These are phyloP conservation scores for Coemansia sp. DNA, from an alignment of 192 early-diverging fungal genomes.

Conservation along the genomic window DNA sequence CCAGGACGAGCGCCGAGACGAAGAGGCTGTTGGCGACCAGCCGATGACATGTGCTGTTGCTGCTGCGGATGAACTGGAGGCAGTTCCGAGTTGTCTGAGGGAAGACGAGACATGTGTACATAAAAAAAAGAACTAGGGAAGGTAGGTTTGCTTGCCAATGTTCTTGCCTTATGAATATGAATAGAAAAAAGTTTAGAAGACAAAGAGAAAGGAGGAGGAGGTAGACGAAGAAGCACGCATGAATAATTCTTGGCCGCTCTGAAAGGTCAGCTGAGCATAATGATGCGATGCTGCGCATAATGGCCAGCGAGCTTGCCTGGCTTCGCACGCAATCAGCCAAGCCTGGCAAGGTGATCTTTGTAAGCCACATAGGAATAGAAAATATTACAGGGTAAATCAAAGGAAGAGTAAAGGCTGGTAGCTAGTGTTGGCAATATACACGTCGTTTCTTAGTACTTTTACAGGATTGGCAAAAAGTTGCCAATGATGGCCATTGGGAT, in stretches of 20 bases:
- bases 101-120: constrained; percentile 13
- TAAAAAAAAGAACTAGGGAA: not conserved
- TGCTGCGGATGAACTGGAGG: constrained; percentile 16
- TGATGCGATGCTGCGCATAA: constrained; percentile 11
- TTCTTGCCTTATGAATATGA: not conserved
- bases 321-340: not conserved
- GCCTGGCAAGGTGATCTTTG: not conserved
- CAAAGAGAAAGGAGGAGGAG: not conserved
- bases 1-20: constrained; percentile 12
- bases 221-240: not conserved
- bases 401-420: not conserved
- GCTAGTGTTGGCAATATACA: not conserved
- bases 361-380: not conserved
- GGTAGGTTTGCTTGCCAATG: not conserved
- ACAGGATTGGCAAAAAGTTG: constrained; percentile 64
- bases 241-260: not conserved
- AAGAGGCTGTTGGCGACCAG: constrained; percentile 4
- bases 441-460: not conserved
- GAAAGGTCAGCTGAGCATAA: constrained; percentile 3
- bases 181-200: constrained; percentile 10
- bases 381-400: not conserved
- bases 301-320: not conserved
- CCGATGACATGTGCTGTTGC: not conserved
- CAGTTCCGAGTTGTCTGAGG: constrained; percentile 2
- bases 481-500: constrained; percentile 87